These are phyloP conservation scores for Turritis glabra DNA, from an alignment of 345 rosid genomes.

Conservation along the genomic window DNA sequence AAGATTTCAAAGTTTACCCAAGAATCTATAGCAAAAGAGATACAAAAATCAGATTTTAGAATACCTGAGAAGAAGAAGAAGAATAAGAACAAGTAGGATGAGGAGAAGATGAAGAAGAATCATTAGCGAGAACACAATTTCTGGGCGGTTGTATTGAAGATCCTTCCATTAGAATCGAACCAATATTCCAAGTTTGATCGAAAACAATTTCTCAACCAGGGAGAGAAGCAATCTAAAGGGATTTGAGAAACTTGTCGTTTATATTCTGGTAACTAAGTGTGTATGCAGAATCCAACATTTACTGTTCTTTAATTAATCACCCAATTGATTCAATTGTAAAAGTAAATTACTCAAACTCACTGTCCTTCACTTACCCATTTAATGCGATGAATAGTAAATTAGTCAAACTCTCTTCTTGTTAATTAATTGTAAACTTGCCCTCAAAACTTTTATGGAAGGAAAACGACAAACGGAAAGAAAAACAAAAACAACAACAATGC, in stretches of 20 bases:
- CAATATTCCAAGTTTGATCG: neutral
- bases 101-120: constrained; percentile 1
- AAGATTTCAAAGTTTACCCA: neutral
- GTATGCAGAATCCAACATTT: neutral
- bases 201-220: constrained; percentile 17
- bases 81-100: neutral
- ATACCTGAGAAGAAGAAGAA: constrained; percentile 34
- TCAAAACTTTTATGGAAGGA: neutral
- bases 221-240: neutral
- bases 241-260: constrained; percentile 6
- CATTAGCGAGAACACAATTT: neutral
- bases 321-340: too few species aligned
- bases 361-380: too few species aligned
- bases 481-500: neutral
- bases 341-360: neutral
- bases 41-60: neutral
- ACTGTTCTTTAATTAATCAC: neutral
- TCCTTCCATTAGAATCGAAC: constrained; percentile 26
- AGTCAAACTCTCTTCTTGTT: neutral
- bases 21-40: neutral
- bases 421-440: neutral
- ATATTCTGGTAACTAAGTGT: neutral
- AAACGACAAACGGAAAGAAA: neutral
- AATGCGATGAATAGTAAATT: too few species aligned
- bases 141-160: neutral